Percentiles rank a stretch among this genome's conserved stretches.
These are phyloP conservation scores for Phytophthora crassamura DNA, from an alignment of 352 stramenopile species.

Conservation along the genomic window DNA sequence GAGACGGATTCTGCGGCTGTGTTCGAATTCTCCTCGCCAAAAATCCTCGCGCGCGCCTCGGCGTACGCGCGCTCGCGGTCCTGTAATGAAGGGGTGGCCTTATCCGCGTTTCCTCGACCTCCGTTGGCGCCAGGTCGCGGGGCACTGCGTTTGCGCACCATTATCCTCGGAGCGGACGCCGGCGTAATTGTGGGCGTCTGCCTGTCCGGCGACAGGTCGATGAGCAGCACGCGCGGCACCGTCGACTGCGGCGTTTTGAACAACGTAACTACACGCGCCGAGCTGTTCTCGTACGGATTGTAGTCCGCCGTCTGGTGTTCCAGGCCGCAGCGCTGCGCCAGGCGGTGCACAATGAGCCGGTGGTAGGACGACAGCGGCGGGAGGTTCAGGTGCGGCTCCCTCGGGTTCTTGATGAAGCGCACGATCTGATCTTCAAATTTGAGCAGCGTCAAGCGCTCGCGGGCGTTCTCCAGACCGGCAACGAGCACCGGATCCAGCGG, in stretches of 20 bases:
- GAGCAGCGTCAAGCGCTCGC: constrained; percentile 81
- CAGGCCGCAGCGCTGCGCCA: constrained; percentile 93
- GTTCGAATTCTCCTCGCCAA: constrained; percentile 70
- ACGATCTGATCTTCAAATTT: constrained; percentile 91
- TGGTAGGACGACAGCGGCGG: constrained; percentile 89
- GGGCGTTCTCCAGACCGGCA: constrained; percentile 78
- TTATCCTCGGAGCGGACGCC: constrained; percentile 91
- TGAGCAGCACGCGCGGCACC: constrained; percentile 86
- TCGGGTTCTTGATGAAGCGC: constrained; percentile 69
- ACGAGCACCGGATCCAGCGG: constrained; percentile 83
- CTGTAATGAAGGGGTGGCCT: constrained; percentile 80
- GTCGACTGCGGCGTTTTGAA: constrained; percentile 85
- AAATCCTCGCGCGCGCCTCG: constrained; percentile 95
- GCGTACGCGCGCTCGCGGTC: constrained; percentile 95
- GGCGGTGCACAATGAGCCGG: constrained; percentile 91
- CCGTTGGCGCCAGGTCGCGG: constrained; percentile 44
- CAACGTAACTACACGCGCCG: constrained; percentile 86
- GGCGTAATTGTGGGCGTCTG: constrained; percentile 71
- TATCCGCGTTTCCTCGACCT: constrained; percentile 55
- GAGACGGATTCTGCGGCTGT: constrained; percentile 32
- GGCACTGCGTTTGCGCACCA: constrained; percentile 85
- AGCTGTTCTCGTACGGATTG: constrained; percentile 72
- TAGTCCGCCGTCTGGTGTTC: constrained; percentile 89
- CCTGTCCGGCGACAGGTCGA: constrained; percentile 82
- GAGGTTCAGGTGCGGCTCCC: constrained; percentile 78